A percentile compares a stretch with the other conserved stretches of the same genome.
phyloP scores from a whole-genome alignment of 257 asterid genomes.

The Cinchona pubescens region DNA sequence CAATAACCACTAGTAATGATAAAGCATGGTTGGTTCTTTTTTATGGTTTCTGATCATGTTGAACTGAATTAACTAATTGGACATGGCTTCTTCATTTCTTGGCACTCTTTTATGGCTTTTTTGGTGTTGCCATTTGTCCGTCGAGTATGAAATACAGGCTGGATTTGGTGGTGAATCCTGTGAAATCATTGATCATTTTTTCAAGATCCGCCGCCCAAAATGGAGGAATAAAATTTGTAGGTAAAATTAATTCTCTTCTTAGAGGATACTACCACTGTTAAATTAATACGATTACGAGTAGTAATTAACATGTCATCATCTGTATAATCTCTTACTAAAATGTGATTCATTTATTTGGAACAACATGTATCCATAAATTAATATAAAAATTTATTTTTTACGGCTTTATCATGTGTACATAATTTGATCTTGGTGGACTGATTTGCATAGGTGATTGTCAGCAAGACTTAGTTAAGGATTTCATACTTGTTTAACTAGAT shows the following conservation, averaged over 20 bases:
- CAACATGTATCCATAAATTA: not conserved
- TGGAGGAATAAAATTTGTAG: not conserved
- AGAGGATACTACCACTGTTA: not conserved
- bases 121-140: no score
- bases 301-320: no score
- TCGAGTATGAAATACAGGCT: constrained; percentile 2
- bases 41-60: no score
- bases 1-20: no score
- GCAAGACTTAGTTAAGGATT: no score
- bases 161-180: constrained; percentile 6
- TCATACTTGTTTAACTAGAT: no score
- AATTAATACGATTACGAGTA: not conserved
- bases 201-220: not conserved
- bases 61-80: no score
- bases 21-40: no score
- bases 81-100: no score
- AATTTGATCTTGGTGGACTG: not conserved
- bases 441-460: not conserved
- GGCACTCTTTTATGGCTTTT: no score
- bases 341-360: constrained; percentile 7
- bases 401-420: not conserved
- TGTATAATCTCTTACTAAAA: not conserved
- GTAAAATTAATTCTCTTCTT: not conserved
- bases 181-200: not conserved
- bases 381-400: not conserved